Conservation (phyloP, 2,329 filamentous ascomycete species). For the Trichoderma semiorbis region DNA sequence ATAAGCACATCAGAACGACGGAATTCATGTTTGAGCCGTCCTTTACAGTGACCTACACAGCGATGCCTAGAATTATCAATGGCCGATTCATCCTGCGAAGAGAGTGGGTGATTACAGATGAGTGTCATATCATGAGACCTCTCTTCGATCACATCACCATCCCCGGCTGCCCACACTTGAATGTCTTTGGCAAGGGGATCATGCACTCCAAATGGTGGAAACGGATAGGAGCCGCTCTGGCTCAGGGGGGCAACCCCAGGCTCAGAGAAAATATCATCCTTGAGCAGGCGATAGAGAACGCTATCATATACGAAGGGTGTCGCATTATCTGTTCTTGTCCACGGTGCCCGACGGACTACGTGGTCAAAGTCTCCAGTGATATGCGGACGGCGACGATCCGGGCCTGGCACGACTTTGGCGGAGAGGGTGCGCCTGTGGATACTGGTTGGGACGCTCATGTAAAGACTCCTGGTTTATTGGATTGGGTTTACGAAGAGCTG, state of each 20-base stretch:
- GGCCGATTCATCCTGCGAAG: background rate
- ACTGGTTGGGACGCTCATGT: background rate
- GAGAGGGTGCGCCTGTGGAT: background rate
- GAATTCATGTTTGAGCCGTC: background rate
- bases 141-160: background rate
- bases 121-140: background rate
- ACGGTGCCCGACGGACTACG: background rate
- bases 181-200: background rate
- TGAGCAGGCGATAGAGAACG: background rate
- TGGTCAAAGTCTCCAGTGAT: background rate
- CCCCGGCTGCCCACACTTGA: background rate
- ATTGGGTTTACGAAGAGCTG: background rate
- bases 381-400: background rate
- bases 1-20: background rate
- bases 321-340: background rate
- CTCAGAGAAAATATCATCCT: background rate
- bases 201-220: background rate
- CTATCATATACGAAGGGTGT: background rate
- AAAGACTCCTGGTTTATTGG: background rate
- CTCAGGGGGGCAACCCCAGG: background rate
- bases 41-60: background rate
- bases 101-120: background rate
- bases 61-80: background rate
- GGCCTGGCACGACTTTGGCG: background rate
- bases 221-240: accelerated